phyloP scores from a whole-genome alignment of 495 filamentous ascomycete species.

The Hyaloscypha bicolor region DNA sequence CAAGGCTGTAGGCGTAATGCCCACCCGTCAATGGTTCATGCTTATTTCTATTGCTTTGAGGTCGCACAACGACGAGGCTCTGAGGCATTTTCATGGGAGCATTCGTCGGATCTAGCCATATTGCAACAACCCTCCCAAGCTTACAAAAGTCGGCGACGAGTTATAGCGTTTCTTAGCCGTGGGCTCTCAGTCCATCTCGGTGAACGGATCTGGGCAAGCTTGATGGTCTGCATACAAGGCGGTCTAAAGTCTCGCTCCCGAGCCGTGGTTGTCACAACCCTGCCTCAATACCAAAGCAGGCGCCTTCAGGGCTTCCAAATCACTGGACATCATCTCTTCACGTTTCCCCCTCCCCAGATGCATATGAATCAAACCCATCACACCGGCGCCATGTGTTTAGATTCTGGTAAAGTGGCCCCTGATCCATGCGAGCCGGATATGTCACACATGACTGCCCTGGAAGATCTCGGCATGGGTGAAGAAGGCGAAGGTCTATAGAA shows the following conservation, averaged over 20 bases:
- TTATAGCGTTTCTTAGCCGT: background rate
- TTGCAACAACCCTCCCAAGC: background rate
- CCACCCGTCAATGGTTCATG: background rate
- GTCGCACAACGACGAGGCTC: constrained; percentile 7
- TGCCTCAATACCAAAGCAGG: constrained; percentile 1
- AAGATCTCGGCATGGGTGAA: background rate
- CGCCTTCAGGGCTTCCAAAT: background rate
- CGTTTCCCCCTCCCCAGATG: background rate
- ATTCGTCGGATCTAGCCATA: background rate
- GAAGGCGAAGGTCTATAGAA: background rate
- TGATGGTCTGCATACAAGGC: background rate
- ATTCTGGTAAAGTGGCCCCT: background rate
- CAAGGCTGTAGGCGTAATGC: constrained; percentile 10
- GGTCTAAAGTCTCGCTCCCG: background rate
- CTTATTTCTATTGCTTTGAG: background rate
- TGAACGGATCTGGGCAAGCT: constrained; percentile 6
- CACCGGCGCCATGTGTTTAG: background rate
- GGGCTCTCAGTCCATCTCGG: constrained; percentile 3
- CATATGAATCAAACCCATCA: background rate
- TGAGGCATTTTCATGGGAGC: constrained; percentile 10
- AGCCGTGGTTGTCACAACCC: background rate
- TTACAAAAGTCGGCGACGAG: background rate
- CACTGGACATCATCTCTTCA: background rate
- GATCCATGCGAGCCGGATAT: background rate
- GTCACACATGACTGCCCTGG: background rate